Evolutionary conservation across 2,329 filamentous ascomycete species (phyloP).

Genomic region (Diaporthe caulivora): DNA sequence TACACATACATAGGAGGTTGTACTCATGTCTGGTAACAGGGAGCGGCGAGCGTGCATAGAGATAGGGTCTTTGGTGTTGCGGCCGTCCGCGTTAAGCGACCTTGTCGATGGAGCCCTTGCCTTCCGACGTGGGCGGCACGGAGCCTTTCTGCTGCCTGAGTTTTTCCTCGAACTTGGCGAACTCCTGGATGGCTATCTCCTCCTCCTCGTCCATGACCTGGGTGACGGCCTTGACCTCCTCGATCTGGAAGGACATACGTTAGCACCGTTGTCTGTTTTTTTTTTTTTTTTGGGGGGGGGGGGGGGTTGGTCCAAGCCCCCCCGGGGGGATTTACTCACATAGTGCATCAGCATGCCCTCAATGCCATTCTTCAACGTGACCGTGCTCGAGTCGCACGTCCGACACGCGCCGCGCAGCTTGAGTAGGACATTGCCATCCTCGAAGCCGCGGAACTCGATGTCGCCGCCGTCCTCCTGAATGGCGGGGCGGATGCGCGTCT

Average conservation of each 20-base stretch:
- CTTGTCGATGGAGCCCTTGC: constrained; percentile 54
- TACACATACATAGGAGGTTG: not conserved
- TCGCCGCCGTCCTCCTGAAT: constrained; percentile 99
- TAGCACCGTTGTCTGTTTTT: too few species aligned
- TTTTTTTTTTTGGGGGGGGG: too few species aligned
- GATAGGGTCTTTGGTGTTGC: not conserved
- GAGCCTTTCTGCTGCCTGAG: constrained; percentile 66
- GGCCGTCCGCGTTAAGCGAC: constrained; percentile 45
- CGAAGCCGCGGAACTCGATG: constrained; percentile 93
- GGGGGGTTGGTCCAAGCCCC: too few species aligned
- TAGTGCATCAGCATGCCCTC: constrained; percentile 99
- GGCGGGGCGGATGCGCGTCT: constrained; percentile 92
- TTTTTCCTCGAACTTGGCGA: constrained; percentile 95
- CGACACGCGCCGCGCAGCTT: constrained; percentile 94
- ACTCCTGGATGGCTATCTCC: constrained; percentile 86
- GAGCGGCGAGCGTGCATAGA: not conserved
- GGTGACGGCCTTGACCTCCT: constrained; percentile 92
- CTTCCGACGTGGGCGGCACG: constrained; percentile 52
- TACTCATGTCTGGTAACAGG: not conserved
- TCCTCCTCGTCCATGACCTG: constrained; percentile 94
- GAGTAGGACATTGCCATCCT: constrained; percentile 84
- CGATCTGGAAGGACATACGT: constrained; percentile 73
- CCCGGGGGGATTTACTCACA: constrained; percentile 66
- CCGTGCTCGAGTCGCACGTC: constrained; percentile 96
- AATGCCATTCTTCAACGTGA: constrained; percentile 97